Percentiles rank a stretch among this genome's conserved stretches.
Conservation (phyloP, 768 basidiomycete genomes). For the Vararia minispora region DNA sequence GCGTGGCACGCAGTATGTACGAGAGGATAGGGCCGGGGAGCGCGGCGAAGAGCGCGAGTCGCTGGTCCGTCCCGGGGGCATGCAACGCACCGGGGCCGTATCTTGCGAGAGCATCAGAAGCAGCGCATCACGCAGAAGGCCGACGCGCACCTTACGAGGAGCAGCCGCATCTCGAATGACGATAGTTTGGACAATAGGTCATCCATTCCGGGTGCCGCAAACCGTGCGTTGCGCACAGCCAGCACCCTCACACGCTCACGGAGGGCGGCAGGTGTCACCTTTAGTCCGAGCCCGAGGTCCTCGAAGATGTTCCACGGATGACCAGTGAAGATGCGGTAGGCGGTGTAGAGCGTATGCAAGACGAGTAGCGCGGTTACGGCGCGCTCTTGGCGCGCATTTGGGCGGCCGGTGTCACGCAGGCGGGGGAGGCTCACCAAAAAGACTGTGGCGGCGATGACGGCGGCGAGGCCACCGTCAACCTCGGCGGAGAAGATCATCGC, state of each 20-base stretch:
- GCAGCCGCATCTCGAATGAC: constrained; percentile 9
- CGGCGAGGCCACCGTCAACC: constrained; percentile 5
- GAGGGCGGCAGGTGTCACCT: constrained; percentile 3
- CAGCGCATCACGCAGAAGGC: no score
- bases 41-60: constrained; percentile 12
- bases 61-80: no score
- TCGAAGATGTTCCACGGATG: constrained; percentile 13
- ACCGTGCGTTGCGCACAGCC: no score
- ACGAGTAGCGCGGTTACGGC: constrained; percentile 4
- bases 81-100: constrained; percentile 11
- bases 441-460: constrained; percentile 3
- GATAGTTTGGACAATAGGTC: constrained; percentile 11
- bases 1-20: constrained; percentile 8
- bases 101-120: neutral
- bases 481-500: neutral
- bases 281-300: constrained; percentile 7
- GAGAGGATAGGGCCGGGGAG: constrained; percentile 10
- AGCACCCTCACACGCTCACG: no score
- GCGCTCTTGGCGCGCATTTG: neutral
- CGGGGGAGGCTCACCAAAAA: neutral
- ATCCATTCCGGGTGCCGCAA: constrained; percentile 10
- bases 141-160: constrained; percentile 10
- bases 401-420: neutral
- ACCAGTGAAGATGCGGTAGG: constrained; percentile 5
- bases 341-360: constrained; percentile 9